These are phyloP conservation scores for Colletotrichum sublineola DNA, from an alignment of 2,329 filamentous ascomycete species.

Conservation along the genomic window DNA sequence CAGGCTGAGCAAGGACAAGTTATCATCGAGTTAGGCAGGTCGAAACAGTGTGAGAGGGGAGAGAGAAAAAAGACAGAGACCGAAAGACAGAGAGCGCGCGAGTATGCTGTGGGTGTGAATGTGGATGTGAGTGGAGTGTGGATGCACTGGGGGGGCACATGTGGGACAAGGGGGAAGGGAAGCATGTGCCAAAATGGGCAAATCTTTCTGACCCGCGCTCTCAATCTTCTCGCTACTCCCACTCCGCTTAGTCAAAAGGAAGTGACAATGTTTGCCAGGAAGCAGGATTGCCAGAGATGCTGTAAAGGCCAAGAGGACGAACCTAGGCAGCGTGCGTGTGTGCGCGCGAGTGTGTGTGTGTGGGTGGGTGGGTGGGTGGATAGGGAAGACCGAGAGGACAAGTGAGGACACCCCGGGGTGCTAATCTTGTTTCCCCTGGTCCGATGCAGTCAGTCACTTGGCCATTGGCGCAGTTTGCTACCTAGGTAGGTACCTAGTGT, in stretches of 20 bases:
- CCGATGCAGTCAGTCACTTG: slow-evolving; percentile 29
- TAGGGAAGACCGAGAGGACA: slow-evolving; percentile 8
- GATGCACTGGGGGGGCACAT: neutral
- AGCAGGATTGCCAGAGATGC: neutral
- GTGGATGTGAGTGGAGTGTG: slow-evolving; percentile 12
- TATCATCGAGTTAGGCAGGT: slow-evolving; percentile 32
- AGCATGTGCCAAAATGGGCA: neutral
- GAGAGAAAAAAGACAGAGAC: neutral
- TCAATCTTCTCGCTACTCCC: neutral
- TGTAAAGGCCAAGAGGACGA: neutral
- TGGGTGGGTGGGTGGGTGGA: neutral
- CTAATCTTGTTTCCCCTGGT: slow-evolving; percentile 33
- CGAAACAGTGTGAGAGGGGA: slow-evolving; percentile 28
- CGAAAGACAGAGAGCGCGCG: neutral
- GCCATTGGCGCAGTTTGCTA: slow-evolving; percentile 29
- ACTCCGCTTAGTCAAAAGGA: slow-evolving; percentile 9
- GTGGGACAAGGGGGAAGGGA: neutral
- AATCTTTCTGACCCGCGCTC: neutral
- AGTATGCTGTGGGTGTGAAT: neutral
- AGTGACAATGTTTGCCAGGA: slow-evolving; percentile 1
- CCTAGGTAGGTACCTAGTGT: no score
- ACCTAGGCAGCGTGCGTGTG: neutral
- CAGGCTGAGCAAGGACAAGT: slow-evolving; percentile 18
- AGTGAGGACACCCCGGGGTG: slow-evolving; percentile 16
- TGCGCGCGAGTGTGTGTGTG: neutral